These are phyloP conservation scores for Flaveria sonorensis DNA, from an alignment of 129 eudicot species.

Conservation along the genomic window DNA sequence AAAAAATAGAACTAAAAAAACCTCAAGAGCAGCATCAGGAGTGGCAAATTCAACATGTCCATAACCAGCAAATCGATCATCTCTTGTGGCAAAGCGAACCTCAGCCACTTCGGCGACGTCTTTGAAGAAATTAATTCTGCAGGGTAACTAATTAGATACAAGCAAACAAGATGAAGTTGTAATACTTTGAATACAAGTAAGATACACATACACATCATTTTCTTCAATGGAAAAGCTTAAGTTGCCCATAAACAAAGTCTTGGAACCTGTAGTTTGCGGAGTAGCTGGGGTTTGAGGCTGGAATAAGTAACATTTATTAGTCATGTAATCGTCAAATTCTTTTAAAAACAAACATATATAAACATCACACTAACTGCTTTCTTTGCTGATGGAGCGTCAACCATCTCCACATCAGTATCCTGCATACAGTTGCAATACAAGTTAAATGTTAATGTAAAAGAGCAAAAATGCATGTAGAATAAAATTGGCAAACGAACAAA, in stretches of 20 bases:
- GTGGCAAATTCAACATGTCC: constrained; percentile 91
- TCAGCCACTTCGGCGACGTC: constrained; percentile 69
- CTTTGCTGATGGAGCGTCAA: constrained; percentile 57
- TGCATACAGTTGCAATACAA: constrained; percentile 19
- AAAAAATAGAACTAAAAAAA: not conserved
- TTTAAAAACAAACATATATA: not conserved
- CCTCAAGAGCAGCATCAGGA: constrained; percentile 70
- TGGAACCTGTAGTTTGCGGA: constrained; percentile 64
- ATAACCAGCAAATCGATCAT: constrained; percentile 69
- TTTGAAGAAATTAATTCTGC: constrained; percentile 75
- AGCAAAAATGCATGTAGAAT: no score
- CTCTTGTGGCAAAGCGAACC: constrained; percentile 63
- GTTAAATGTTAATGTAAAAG: not conserved
- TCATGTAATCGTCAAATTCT: not conserved
- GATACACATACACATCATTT: constrained; percentile 62
- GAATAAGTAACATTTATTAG: constrained; percentile 11
- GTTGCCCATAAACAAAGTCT: constrained; percentile 89
- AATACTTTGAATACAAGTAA: not conserved
- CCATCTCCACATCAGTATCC: constrained; percentile 65
- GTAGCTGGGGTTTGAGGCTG: constrained; percentile 82
- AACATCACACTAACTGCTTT: constrained; percentile 48
- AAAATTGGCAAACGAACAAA: not conserved
- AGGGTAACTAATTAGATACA: constrained; percentile 2
- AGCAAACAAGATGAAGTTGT: not conserved
- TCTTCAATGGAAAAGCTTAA: constrained; percentile 53